Percentiles rank a stretch among this genome's conserved stretches.
These are phyloP conservation scores for Golubevia pallescens DNA, from an alignment of 1,284 basidiomycete species.

Conservation along the genomic window DNA sequence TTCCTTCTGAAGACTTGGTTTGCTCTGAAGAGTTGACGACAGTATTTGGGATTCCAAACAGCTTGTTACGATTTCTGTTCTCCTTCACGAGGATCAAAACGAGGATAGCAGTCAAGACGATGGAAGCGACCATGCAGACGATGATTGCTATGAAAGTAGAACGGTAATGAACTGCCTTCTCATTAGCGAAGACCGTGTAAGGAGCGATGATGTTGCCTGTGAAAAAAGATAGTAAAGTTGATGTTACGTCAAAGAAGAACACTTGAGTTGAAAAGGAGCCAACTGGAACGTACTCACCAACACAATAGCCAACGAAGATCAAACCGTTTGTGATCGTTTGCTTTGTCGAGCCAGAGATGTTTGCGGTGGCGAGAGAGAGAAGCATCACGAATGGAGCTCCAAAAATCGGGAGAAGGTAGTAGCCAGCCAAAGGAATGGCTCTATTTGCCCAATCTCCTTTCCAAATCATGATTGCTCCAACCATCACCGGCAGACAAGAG, in stretches of 20 bases:
- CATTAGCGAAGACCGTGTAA: conserved; percentile 23
- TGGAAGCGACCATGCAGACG: conserved; percentile 32
- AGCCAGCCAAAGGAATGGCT: conserved; percentile 67
- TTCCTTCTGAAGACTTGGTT: neutral
- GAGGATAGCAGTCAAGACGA: conserved; percentile 23
- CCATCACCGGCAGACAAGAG: conserved; percentile 67
- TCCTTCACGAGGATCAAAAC: conserved; percentile 23
- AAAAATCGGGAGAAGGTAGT: conserved; percentile 66
- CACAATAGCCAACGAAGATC: conserved; percentile 37
- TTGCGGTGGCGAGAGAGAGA: conserved; percentile 35
- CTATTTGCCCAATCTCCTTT: conserved; percentile 66
- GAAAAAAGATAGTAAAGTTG: neutral
- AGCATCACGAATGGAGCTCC: conserved; percentile 68
- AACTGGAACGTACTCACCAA: conserved; percentile 7
- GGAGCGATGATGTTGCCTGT: conserved; percentile 30
- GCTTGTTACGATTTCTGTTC: conserved; percentile 16
- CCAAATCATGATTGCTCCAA: conserved; percentile 68
- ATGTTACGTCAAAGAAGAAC: too few species aligned
- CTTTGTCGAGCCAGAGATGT: conserved; percentile 39
- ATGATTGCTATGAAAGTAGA: conserved; percentile 36
- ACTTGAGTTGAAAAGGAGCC: too few species aligned
- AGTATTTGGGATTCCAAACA: neutral
- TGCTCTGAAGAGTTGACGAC: neutral
- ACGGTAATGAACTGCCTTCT: conserved; percentile 27
- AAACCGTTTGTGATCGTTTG: conserved; percentile 31